Base-by-base conservation (phyloP, 2,329 filamentous ascomycete genomes). In the Sarocladium strictum region DNA sequence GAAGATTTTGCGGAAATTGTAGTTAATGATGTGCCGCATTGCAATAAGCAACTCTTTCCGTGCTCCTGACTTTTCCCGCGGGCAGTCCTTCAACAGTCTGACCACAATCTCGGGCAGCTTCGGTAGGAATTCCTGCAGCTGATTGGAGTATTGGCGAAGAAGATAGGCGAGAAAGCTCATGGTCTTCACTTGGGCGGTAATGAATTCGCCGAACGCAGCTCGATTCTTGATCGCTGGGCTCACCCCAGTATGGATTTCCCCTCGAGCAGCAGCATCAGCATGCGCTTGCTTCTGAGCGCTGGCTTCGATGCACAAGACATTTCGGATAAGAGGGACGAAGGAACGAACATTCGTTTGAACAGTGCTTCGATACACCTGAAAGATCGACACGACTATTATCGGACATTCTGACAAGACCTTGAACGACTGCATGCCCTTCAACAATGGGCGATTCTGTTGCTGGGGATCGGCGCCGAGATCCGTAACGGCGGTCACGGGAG, bases 121-220 rank as follows among this genome's bases (percentile, higher is more conserved):
- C 0, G 85, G 87, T 26, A 99, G 74, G 63, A 99, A 97, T 62
- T 99, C 94, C 11, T 84, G 83, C 10, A 99, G 75, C 60, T 96
- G 89, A 56, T 88, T 86, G 2, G 91, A 85, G 69, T 97, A 96
- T 49, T 95, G 87, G 41, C 94, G 79, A 12, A 99, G 79, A 1
- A 99, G 75, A 65, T 97, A 99, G 1, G 95, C 95, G 61, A 99
- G 70, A 64, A 99, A 99, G 64, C 92, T 97, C 93, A 99, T 97
- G 0, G 93, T 97, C 76, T 99, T 97, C 15, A 99, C 94, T 69
- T 99, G 95, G 1, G 93, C 91, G 0, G 91, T 97, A 60, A 99
- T 95, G 61, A 97, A 96, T 63, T 99, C 95, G 33, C 93, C 94
- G 73, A 97, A 99, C 0, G 92, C 93, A 12, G 88, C 88, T 55